Evolutionary conservation across 225 moss, liverwort and hornwort genomes (phyloP).

Genomic region (Antitrichia curtipendula): DNA sequence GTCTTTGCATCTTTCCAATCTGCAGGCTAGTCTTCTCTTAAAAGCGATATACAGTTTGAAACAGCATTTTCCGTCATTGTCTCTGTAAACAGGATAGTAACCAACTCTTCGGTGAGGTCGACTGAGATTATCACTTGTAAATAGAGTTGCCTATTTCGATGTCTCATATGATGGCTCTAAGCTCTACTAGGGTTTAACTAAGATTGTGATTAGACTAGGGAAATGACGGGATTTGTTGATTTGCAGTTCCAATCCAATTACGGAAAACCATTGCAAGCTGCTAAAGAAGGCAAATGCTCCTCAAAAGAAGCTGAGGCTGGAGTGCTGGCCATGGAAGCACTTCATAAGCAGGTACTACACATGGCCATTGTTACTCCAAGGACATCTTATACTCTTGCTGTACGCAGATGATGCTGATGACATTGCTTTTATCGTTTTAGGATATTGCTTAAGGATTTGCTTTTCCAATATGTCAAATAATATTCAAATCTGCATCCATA

Average conservation of each 20-base stretch:
- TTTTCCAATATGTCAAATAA: not conserved
- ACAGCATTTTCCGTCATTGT: not conserved
- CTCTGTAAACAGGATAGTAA: not conserved
- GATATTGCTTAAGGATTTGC: not conserved
- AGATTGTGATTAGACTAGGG: not conserved
- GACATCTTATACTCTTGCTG: not conserved
- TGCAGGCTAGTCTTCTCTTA: not conserved
- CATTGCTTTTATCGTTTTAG: not conserved
- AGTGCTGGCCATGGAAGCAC: slow-evolving; percentile 84
- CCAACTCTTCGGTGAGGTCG: not conserved
- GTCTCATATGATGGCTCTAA: not conserved
- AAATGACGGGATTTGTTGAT: not conserved
- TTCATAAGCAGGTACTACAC: slow-evolving; percentile 70
- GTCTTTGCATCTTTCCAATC: not conserved
- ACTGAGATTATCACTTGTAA: not conserved
- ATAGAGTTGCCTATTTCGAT: not conserved
- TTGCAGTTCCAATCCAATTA: slow-evolving; percentile 80
- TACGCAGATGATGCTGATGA: not conserved
- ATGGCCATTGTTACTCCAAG: not conserved
- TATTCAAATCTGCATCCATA: not conserved
- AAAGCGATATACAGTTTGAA: not conserved
- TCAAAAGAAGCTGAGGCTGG: slow-evolving; percentile 87
- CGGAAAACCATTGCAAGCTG: slow-evolving; percentile 72
- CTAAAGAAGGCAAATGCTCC: slow-evolving; percentile 80
- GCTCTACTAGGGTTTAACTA: not conserved